Evolutionary conservation across 2,329 filamentous ascomycete species (phyloP).

Genomic region (Monilinia laxa): DNA sequence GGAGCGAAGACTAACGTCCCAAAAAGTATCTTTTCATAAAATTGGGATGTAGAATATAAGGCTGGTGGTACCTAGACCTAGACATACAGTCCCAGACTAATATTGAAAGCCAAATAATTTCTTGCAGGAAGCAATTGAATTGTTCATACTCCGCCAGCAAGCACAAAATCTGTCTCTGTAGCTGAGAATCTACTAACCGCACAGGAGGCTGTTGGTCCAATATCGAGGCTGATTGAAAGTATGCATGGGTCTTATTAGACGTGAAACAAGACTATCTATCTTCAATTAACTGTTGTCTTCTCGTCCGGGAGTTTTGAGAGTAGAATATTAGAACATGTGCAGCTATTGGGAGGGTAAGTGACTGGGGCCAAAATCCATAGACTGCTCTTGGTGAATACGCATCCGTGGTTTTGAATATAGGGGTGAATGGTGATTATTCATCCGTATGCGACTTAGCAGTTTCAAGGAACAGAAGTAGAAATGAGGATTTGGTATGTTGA

Average conservation of each 20-base stretch:
- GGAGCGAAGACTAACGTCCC: too few species aligned
- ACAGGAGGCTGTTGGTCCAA: background rate
- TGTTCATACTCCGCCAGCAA: background rate
- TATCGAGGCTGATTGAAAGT: background rate
- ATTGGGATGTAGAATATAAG: too few species aligned
- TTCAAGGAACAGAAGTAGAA: too few species aligned
- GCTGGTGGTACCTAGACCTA: too few species aligned
- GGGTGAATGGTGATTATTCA: background rate
- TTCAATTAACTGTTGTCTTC: background rate
- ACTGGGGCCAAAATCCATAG: background rate
- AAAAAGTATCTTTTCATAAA: too few species aligned
- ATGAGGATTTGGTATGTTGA: background rate
- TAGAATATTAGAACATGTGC: background rate
- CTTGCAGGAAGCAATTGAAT: background rate
- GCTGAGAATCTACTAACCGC: accelerated
- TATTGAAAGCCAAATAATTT: background rate
- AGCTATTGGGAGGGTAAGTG: background rate
- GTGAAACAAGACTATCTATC: background rate
- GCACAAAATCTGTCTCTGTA: background rate
- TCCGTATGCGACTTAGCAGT: background rate
- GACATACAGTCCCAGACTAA: background rate
- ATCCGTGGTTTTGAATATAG: background rate
- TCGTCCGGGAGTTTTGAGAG: background rate
- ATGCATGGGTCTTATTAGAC: background rate
- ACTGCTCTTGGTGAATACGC: background rate